Conservation (phyloP, 208 protist genomes). For the Trypanosoma boissoni region DNA sequence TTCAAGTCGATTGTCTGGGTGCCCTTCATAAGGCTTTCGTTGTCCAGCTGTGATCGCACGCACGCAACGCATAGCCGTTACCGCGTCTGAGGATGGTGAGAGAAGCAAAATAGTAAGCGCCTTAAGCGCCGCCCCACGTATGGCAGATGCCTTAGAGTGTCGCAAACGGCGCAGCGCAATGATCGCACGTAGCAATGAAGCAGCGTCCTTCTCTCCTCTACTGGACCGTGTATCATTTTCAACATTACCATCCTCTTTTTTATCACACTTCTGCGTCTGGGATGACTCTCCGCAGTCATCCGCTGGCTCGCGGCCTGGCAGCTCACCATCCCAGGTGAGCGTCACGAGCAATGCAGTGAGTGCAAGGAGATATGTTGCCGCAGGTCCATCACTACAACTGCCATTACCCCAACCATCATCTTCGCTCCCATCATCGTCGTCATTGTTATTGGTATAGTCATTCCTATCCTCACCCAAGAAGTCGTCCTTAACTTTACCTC, state of each 20-base stretch:
- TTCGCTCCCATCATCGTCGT: background rate
- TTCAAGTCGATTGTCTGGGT: conserved; percentile 65
- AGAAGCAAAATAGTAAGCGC: conserved; percentile 61
- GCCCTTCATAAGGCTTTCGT: conserved; percentile 36
- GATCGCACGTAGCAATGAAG: conserved; percentile 24
- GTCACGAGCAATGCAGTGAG: conserved; percentile 44
- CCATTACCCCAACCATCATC: background rate
- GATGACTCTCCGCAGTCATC: background rate
- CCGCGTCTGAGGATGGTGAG: conserved; percentile 26
- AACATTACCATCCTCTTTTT: background rate
- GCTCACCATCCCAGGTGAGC: conserved; percentile 46
- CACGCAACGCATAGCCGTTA: conserved; percentile 35
- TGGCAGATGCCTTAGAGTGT: conserved; percentile 36
- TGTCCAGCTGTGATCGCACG: conserved; percentile 34
- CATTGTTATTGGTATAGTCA: background rate
- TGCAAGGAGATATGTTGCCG: conserved; percentile 23
- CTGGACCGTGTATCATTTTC: background rate
- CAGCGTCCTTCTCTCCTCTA: background rate
- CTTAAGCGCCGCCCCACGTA: conserved; percentile 61
- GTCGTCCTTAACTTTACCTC: too few relatives aligned
- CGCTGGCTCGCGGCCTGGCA: background rate
- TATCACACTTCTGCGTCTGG: background rate
- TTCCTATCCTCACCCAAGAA: background rate
- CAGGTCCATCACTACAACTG: background rate
- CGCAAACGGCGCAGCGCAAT: conserved; percentile 36